A percentile compares a stretch with the other conserved stretches of the same genome.
phyloP scores from a whole-genome alignment of 805 yeast species.

The Lipomyces sp. region DNA sequence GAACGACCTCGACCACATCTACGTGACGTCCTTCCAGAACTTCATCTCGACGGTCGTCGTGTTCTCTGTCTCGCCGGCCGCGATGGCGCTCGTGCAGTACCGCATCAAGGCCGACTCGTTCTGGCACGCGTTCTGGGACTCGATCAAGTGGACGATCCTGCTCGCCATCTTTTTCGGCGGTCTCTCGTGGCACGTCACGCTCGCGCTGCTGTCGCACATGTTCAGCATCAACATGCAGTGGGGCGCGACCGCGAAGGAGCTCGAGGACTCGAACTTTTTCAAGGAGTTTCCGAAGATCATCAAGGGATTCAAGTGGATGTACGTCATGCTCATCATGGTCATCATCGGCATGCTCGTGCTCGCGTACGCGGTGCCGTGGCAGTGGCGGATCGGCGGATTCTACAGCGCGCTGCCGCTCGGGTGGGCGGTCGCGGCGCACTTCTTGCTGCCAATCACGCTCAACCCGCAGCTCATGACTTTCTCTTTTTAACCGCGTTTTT shows the following conservation, averaged over 20 bases:
- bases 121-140: constrained; percentile 6
- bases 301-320: constrained; percentile 10
- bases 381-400: constrained; percentile 3
- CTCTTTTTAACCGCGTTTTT: constrained; percentile 2
- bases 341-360: constrained; percentile 3
- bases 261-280: constrained; percentile 17
- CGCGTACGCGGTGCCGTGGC: constrained; percentile 9
- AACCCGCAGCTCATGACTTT: constrained; percentile 20
- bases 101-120: constrained; percentile 7
- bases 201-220: constrained; percentile 15
- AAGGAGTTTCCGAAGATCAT: constrained; percentile 14
- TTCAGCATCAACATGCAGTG: constrained; percentile 12
- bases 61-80: constrained; percentile 6
- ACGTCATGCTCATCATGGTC: not conserved
- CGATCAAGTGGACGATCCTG: constrained; percentile 3
- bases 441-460: constrained; percentile 9
- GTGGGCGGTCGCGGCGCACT: constrained; percentile 7
- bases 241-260: constrained; percentile 23
- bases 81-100: constrained; percentile 7
- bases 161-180: constrained; percentile 15
- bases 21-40: constrained; percentile 12
- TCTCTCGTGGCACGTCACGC: constrained; percentile 14
- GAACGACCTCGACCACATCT: constrained; percentile 9
- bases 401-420: constrained; percentile 6
- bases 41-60: constrained; percentile 4